Evolutionary conservation across 306 rosid genomes (phyloP).

Genomic region (Oemleria cerasiformis): DNA sequence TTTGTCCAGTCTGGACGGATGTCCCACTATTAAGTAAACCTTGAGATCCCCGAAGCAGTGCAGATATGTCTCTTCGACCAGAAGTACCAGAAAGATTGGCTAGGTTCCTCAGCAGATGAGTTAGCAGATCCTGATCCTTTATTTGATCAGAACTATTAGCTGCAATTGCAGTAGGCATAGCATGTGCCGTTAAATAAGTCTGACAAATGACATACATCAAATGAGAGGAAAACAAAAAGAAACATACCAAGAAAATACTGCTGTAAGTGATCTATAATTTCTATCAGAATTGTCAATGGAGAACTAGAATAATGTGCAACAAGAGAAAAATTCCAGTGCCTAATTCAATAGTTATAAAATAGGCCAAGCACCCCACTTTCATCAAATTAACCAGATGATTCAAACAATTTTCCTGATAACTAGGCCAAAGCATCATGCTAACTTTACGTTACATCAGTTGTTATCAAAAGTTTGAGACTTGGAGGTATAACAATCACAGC

Average conservation of each 20-base stretch:
- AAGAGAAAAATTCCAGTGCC: too few species aligned
- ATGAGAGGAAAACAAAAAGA: slow-evolving; percentile 3
- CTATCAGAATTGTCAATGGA: background rate
- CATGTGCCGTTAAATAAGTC: slow-evolving; percentile 18
- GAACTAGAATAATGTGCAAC: too few species aligned
- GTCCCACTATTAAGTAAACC: slow-evolving; percentile 45
- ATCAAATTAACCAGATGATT: too few species aligned
- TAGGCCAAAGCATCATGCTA: too few species aligned
- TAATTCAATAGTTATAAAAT: too few species aligned
- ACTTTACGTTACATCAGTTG: too few species aligned
- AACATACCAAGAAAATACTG: background rate
- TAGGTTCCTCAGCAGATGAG: slow-evolving; percentile 70
- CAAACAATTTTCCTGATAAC: too few species aligned
- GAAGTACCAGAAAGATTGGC: slow-evolving; percentile 54
- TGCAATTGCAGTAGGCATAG: slow-evolving; percentile 37
- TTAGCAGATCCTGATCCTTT: slow-evolving; percentile 68
- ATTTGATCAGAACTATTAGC: slow-evolving; percentile 70
- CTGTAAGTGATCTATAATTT: too few species aligned
- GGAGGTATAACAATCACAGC: too few species aligned
- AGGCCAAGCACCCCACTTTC: too few species aligned
- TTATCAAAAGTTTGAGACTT: too few species aligned
- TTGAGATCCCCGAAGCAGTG: slow-evolving; percentile 53
- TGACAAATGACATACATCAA: background rate
- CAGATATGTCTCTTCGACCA: slow-evolving; percentile 45
- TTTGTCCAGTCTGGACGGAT: slow-evolving; percentile 27